These are phyloP conservation scores for Abrus pulchellus DNA, from an alignment of 306 rosid species.

Conservation along the genomic window DNA sequence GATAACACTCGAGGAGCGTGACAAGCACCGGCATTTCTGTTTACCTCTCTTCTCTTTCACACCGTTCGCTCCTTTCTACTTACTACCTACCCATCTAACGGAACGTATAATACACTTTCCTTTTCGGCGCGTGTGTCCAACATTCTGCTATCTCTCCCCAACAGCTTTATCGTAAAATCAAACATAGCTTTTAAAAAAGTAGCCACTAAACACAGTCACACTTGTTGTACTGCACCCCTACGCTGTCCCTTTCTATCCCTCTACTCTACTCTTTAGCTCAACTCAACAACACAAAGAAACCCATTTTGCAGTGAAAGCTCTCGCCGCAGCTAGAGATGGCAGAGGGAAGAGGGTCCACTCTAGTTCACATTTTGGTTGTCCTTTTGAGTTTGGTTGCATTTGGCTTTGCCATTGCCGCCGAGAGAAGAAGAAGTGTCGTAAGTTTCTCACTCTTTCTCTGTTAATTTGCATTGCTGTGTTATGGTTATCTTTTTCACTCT, in stretches of 20 bases:
- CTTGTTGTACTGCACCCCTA: not conserved
- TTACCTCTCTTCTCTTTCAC: not conserved
- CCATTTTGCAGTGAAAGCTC: not conserved
- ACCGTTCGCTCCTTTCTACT: too few relatives aligned
- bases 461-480: not conserved
- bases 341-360: constrained; percentile 89
- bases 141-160: not conserved
- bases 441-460: constrained; percentile 22
- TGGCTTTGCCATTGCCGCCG: constrained; percentile 98
- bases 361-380: constrained; percentile 80
- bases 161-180: not conserved
- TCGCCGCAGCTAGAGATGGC: constrained; percentile 51
- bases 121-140: not conserved
- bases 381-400: constrained; percentile 84
- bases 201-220: constrained; percentile 4
- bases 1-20: not conserved
- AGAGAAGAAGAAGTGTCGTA: constrained; percentile 88
- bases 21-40: not conserved
- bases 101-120: not conserved
- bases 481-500: not conserved
- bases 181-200: constrained; percentile 17
- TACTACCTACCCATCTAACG: too few relatives aligned
- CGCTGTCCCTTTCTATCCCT: not conserved
- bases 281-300: not conserved
- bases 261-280: not conserved